Evolutionary conservation across 2,329 filamentous ascomycete genomes (phyloP).

Genomic region (Hirsutella rhossiliensis): DNA sequence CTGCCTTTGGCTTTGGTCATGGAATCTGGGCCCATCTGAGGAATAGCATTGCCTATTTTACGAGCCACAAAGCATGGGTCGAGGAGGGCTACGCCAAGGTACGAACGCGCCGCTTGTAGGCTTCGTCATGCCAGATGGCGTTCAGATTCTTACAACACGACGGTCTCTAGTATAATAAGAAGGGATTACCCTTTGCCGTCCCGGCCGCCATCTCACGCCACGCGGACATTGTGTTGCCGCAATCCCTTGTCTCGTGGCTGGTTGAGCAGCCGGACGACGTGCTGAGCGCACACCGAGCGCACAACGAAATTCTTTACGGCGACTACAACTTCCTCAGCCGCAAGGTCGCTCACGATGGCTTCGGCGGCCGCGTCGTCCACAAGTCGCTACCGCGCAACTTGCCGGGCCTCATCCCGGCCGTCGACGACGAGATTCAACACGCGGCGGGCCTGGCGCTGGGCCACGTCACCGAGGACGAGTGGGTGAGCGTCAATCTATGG

Average conservation of each 20-base stretch:
- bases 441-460: slow-evolving; percentile 23
- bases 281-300: slow-evolving; percentile 27
- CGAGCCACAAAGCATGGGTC: slow-evolving; percentile 26
- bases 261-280: slow-evolving; percentile 32
- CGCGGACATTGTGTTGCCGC: slow-evolving; percentile 31
- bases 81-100: slow-evolving; percentile 30
- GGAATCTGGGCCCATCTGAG: slow-evolving; percentile 22
- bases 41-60: slow-evolving; percentile 27
- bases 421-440: slow-evolving; percentile 27
- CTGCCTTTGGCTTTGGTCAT: slow-evolving; percentile 25
- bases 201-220: slow-evolving; percentile 27
- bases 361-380: slow-evolving; percentile 29
- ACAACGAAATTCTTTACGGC: slow-evolving; percentile 23
- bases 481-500: slow-evolving; percentile 30
- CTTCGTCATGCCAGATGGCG: not conserved
- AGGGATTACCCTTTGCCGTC: slow-evolving; percentile 27
- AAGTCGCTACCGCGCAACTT: slow-evolving; percentile 30
- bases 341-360: slow-evolving; percentile 20
- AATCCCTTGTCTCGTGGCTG: slow-evolving; percentile 30
- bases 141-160: not conserved
- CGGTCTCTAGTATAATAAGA: slow-evolving; percentile 24
- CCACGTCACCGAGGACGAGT: slow-evolving; percentile 19
- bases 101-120: not conserved
- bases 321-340: slow-evolving; percentile 30
- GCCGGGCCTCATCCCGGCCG: slow-evolving; percentile 22